A percentile compares a stretch with the other conserved stretches of the same genome.
These are phyloP conservation scores for Erodium trifolium DNA, from an alignment of 441 rosid genomes.

Conservation along the genomic window DNA sequence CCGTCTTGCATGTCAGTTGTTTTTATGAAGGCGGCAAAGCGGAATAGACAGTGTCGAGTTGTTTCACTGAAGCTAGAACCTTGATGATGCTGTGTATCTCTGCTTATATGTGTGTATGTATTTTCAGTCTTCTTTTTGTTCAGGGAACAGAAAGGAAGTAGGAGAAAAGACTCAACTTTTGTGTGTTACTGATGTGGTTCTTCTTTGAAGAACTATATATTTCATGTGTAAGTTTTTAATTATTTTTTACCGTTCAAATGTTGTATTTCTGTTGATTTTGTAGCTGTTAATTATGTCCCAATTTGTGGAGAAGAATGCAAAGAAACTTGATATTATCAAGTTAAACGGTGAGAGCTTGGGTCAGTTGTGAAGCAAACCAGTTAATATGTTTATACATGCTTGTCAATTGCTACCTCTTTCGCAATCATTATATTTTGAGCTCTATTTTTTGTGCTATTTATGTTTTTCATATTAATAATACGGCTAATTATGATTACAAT, in stretches of 20 bases:
- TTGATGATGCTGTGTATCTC: slow-evolving; percentile 29
- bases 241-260: not conserved
- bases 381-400: too few species aligned
- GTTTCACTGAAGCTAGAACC: slow-evolving; percentile 97
- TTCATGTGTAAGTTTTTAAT: slow-evolving; percentile 1
- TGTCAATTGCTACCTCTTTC: too few species aligned
- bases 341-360: too few species aligned
- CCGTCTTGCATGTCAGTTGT: slow-evolving; percentile 77
- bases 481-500: too few species aligned
- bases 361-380: too few species aligned
- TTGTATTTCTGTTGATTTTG: slow-evolving; percentile 23
- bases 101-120: slow-evolving; percentile 37
- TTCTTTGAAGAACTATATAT: not conserved
- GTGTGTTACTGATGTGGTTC: slow-evolving; percentile 18
- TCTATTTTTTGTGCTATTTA: too few species aligned
- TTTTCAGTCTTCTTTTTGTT: slow-evolving; percentile 14
- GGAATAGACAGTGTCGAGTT: slow-evolving; percentile 89
- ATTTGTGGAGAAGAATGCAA: too few species aligned
- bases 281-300: slow-evolving; percentile 19
- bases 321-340: too few species aligned
- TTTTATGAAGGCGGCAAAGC: slow-evolving; percentile 77
- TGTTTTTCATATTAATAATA: too few species aligned
- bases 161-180: slow-evolving; percentile 15
- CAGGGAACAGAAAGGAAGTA: slow-evolving; percentile 21
- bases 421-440: too few species aligned